Base-by-base conservation (phyloP, 805 yeast species). In the Saturnispora saitoi region DNA sequence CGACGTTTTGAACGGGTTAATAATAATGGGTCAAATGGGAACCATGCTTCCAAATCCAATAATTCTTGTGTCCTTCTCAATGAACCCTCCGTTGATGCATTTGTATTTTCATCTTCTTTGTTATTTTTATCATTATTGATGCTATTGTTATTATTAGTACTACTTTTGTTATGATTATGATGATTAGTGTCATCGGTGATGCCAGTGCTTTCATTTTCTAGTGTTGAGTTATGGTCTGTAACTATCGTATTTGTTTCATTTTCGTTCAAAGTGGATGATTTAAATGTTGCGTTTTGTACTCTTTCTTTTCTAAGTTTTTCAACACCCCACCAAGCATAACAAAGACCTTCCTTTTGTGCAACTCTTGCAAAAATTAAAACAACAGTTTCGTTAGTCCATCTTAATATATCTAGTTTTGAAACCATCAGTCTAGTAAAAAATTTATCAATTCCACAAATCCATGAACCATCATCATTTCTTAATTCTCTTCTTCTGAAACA, bases 1-100 rank as follows among this genome's bases (percentile, higher is more conserved):
- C 78, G 62, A 36, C 67, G 63, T 57, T 81, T 78, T 43, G 86
- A 76, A 10, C 66, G 66, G 41, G 81, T 83, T 53, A 91, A 73
- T 45, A 85, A 78, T 52, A 93, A 66, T 1, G 99, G 99, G 69
- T 91, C 98, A 63, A 86, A 91, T 11, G 99, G 99, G 66, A 91
- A 91, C 63, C 88, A 91, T n/a, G 93, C 89, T 63, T 90, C 96
- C 46, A 91, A 71, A 58, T 88, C 95, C 55, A 86, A 75, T 59
- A 86, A 88, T 60, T 89, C 96, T 60, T 86, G 90, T 58, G 64
- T 61, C 51, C 60, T 65, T 47, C 61, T 61, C 37, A 53, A 34
- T 38, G 53, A 48, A 17, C 53, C 48, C 31, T 43, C 48, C n/a
- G 55, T 50, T 14, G 41, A 29, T 17, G 45, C 49, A 28, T 32